These are phyloP conservation scores for Jamesozyma rosinii DNA, from an alignment of 805 yeast species.

Conservation along the genomic window DNA sequence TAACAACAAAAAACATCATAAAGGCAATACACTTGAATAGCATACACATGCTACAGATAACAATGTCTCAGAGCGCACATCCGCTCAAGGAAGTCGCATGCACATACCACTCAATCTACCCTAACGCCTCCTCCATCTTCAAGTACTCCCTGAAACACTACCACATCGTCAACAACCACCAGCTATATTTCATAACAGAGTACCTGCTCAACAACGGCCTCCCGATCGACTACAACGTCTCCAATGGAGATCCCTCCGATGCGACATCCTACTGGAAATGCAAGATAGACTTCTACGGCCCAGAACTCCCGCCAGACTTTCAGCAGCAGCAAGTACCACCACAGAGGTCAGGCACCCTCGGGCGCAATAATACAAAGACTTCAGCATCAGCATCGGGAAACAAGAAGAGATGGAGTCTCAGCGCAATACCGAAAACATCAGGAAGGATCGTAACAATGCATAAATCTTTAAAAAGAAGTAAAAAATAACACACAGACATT, in stretches of 20 bases:
- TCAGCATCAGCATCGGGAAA: neutral
- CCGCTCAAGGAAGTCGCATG: constrained; percentile 11
- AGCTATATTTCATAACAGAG: constrained; percentile 45
- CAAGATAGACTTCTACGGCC: constrained; percentile 29
- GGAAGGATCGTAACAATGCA: constrained; percentile 7
- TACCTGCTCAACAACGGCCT: constrained; percentile 50
- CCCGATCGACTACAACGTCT: constrained; percentile 36
- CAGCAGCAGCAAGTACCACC: neutral
- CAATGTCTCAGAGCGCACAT: constrained; percentile 15
- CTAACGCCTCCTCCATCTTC: constrained; percentile 21
- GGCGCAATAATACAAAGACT: neutral
- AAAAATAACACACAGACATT: neutral
- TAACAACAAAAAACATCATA: constrained; percentile 35
- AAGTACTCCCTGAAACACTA: constrained; percentile 48
- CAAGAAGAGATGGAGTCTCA: constrained; percentile 7
- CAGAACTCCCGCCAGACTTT: neutral
- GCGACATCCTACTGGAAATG: constrained; percentile 50
- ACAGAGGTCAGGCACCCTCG: too few relatives aligned
- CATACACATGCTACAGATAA: constrained; percentile 17
- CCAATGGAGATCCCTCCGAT: constrained; percentile 23
- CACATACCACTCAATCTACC: constrained; percentile 5
- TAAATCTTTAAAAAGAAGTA: constrained; percentile 5
- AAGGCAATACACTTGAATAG: constrained; percentile 45
- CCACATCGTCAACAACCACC: constrained; percentile 22
- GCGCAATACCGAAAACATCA: constrained; percentile 6